Evolutionary conservation across 306 rosid genomes (phyloP).

Genomic region (Prunus armeniaca): DNA sequence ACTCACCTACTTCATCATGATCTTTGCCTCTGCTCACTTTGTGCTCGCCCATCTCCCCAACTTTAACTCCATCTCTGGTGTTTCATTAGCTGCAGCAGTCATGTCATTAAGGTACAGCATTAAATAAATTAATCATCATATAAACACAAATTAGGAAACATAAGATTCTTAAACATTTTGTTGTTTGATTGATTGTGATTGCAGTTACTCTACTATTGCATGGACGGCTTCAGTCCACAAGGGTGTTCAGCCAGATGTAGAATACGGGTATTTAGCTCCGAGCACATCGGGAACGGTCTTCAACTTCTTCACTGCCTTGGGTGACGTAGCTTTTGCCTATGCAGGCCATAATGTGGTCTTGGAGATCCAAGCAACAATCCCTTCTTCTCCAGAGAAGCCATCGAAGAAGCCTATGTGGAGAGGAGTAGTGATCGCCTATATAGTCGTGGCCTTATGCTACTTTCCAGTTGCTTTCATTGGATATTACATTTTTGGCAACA

Average conservation of each 20-base stretch:
- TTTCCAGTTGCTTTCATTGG: conserved; percentile 69
- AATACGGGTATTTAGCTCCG: conserved; percentile 34
- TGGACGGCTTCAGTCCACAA: conserved; percentile 59
- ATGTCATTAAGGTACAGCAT: conserved; percentile 63
- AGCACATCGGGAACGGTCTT: conserved; percentile 37
- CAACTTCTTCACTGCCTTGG: conserved; percentile 56
- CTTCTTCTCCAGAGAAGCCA: conserved; percentile 65
- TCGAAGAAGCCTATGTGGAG: conserved; percentile 80
- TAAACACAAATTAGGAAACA: too few species aligned
- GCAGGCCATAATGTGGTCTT: conserved; percentile 72
- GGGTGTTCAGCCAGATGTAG: conserved; percentile 45
- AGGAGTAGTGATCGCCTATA: conserved; percentile 66
- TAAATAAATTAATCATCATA: background rate
- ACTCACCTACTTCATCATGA: conserved; percentile 58
- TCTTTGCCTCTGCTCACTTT: conserved; percentile 67
- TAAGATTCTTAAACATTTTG: background rate
- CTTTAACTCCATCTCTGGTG: conserved; percentile 56
- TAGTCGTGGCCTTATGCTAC: conserved; percentile 63
- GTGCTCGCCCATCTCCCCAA: conserved; percentile 70
- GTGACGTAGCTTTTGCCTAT: conserved; percentile 64
- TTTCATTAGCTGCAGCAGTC: conserved; percentile 63
- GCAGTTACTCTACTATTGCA: conserved; percentile 65
- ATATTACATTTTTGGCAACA: conserved; percentile 53
- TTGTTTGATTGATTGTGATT: conserved; percentile 8
- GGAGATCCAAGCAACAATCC: conserved; percentile 79